Evolutionary conservation across 1,139 yeast species (phyloP).

Genomic region (Geotrichum fermentans): DNA sequence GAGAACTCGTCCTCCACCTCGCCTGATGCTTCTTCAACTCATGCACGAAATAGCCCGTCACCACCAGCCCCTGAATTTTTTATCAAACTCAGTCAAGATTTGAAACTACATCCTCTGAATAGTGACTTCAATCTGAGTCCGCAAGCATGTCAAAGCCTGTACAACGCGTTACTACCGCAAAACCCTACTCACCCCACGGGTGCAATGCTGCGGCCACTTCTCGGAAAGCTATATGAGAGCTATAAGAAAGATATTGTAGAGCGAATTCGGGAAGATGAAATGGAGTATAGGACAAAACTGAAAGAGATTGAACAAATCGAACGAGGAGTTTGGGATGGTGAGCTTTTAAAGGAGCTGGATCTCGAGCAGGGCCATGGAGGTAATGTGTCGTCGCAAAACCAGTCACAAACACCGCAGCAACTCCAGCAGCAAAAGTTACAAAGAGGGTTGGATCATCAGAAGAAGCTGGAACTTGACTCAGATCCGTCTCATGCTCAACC

Average conservation of each 20-base stretch:
- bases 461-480: slow-evolving; percentile 24
- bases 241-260: slow-evolving; percentile 30
- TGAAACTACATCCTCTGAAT: slow-evolving; percentile 31
- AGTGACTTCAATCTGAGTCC: slow-evolving; percentile 30
- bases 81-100: slow-evolving; percentile 27
- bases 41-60: background rate
- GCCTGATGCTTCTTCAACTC: background rate
- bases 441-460: slow-evolving; percentile 28
- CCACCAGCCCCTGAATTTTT: slow-evolving; percentile 22
- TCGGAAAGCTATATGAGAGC: slow-evolving; percentile 32
- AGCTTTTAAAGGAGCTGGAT: slow-evolving; percentile 28
- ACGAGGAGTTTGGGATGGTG: slow-evolving; percentile 37
- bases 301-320: slow-evolving; percentile 38
- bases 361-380: background rate
- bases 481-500: background rate
- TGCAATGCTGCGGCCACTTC: slow-evolving; percentile 29
- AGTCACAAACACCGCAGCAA: slow-evolving; percentile 19
- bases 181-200: slow-evolving; percentile 29
- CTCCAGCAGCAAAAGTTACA: slow-evolving; percentile 25
- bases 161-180: slow-evolving; percentile 29
- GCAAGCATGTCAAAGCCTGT: slow-evolving; percentile 30
- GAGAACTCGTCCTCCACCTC: slow-evolving; percentile 15
- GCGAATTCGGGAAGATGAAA: slow-evolving; percentile 37
- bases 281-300: slow-evolving; percentile 30
- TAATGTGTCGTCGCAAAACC: slow-evolving; percentile 17